Percentiles rank a stretch among this genome's conserved stretches.
phyloP scores from a whole-genome alignment of 805 yeast species.

The Metschnikowia gelsemii region DNA sequence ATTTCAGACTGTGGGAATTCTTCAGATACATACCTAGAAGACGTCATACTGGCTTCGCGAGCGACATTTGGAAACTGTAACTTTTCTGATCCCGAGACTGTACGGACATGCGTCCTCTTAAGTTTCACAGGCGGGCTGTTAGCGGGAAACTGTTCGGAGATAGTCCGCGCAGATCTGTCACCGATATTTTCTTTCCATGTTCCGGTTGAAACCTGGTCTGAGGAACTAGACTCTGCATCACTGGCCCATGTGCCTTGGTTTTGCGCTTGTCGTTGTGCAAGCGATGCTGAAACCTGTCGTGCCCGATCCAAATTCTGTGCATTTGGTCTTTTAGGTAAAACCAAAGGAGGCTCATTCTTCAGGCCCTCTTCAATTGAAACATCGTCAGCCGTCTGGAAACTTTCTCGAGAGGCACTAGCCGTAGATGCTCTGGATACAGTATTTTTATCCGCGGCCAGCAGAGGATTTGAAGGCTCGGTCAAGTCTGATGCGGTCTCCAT shows the following conservation, averaged over 20 bases:
- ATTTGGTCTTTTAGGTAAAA: slow-evolving; percentile 20
- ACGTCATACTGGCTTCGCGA: neutral
- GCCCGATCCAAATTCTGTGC: slow-evolving; percentile 17
- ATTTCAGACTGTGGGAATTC: neutral
- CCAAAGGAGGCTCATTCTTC: slow-evolving; percentile 1
- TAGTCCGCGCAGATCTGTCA: too few relatives aligned
- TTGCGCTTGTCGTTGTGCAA: slow-evolving; percentile 6
- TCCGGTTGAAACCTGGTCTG: too few relatives aligned
- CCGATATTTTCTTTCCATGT: too few relatives aligned
- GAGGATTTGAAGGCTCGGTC: too few relatives aligned
- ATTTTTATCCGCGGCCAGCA: neutral
- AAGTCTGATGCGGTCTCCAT: slow-evolving; percentile 34
- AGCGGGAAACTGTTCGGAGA: too few relatives aligned
- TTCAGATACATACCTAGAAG: neutral
- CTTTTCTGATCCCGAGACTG: neutral
- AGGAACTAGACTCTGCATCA: too few relatives aligned
- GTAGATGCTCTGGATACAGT: slow-evolving; percentile 1
- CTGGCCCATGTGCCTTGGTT: too few relatives aligned
- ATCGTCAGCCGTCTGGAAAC: slow-evolving; percentile 20
- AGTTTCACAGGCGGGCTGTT: too few relatives aligned
- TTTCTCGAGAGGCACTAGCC: slow-evolving; percentile 3
- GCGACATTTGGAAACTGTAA: neutral
- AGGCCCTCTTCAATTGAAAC: neutral
- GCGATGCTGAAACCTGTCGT: slow-evolving; percentile 16
- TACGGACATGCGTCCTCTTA: neutral